These are phyloP conservation scores for Trypanosoma melophagium DNA, from an alignment of 208 protist genomes.

Conservation along the genomic window DNA sequence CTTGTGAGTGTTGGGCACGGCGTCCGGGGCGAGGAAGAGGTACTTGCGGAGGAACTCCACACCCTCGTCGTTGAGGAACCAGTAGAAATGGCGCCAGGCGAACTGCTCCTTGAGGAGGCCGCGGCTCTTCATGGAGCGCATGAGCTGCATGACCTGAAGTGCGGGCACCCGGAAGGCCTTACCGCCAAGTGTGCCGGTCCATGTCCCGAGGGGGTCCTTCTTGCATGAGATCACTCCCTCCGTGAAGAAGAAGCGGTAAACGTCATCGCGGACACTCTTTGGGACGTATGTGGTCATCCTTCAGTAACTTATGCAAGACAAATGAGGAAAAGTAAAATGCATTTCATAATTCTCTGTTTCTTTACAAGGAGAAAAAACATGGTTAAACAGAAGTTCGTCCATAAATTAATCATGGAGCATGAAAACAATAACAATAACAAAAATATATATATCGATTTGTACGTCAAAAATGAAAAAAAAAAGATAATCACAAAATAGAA, in stretches of 20 bases:
- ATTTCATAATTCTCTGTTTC: not conserved
- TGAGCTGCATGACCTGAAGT: slow-evolving; percentile 88
- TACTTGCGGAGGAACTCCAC: slow-evolving; percentile 92
- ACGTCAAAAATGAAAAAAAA: not conserved
- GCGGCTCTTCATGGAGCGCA: slow-evolving; percentile 90
- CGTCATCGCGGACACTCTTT: slow-evolving; percentile 78
- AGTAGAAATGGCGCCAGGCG: slow-evolving; percentile 95
- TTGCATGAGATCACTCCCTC: slow-evolving; percentile 91
- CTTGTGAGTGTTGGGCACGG: slow-evolving; percentile 93
- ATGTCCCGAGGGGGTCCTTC: slow-evolving; percentile 89
- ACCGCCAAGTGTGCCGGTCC: slow-evolving; percentile 77
- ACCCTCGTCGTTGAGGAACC: slow-evolving; percentile 91
- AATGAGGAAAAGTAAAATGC: not conserved
- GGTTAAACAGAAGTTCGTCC: not conserved
- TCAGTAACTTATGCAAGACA: slow-evolving; percentile 7
- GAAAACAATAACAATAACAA: not conserved
- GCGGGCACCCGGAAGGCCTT: slow-evolving; percentile 76
- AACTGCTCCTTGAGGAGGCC: slow-evolving; percentile 93
- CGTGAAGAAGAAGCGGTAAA: slow-evolving; percentile 93
- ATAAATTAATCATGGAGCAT: too few relatives aligned
- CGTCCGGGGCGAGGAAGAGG: slow-evolving; percentile 85
- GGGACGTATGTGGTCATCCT: slow-evolving; percentile 86
- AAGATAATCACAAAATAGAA: not conserved
- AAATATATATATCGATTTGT: not conserved
- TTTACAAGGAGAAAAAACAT: not conserved